A percentile compares a stretch with the other conserved stretches of the same genome.
These are phyloP conservation scores for Vinca major DNA, from an alignment of 305 asterid genomes.

Conservation along the genomic window DNA sequence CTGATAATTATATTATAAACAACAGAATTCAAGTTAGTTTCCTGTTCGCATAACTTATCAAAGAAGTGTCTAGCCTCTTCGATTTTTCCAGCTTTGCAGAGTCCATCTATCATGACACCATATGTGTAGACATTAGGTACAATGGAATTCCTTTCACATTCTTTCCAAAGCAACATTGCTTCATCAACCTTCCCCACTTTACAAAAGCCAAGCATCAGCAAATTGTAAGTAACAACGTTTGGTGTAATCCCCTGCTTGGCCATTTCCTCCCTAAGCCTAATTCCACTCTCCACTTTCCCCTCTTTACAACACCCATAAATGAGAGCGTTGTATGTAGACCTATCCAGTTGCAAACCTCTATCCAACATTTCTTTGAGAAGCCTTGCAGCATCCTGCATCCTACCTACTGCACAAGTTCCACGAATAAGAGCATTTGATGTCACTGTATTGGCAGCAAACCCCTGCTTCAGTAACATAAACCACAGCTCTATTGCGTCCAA, in stretches of 20 bases:
- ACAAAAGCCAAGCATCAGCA: conserved; percentile 46
- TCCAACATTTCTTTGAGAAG: conserved; percentile 45
- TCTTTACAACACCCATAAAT: conserved; percentile 60
- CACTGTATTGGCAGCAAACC: conserved; percentile 44
- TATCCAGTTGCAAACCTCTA: conserved; percentile 37
- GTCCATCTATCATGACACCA: conserved; percentile 62
- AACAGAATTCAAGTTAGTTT: conserved; percentile 40
- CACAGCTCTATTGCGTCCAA: conserved; percentile 61
- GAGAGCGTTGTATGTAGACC: conserved; percentile 56
- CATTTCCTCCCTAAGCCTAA: conserved; percentile 68
- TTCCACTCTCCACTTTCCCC: conserved; percentile 47
- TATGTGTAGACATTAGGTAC: conserved; percentile 43
- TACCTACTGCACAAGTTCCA: conserved; percentile 59
- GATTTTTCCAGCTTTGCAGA: conserved; percentile 49
- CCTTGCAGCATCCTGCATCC: conserved; percentile 39
- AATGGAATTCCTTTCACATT: conserved; percentile 41
- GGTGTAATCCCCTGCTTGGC: conserved; percentile 43
- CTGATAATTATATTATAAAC: conserved; percentile 58
- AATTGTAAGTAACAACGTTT: conserved; percentile 48
- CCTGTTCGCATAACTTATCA: conserved; percentile 34
- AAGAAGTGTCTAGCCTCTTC: conserved; percentile 54
- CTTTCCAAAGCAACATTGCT: conserved; percentile 70
- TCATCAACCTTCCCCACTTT: conserved; percentile 52
- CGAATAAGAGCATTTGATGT: conserved; percentile 76
- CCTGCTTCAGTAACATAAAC: conserved; percentile 40